Conservation (phyloP, 202 grass and related monocot genomes). For the Panicum virgatum region DNA sequence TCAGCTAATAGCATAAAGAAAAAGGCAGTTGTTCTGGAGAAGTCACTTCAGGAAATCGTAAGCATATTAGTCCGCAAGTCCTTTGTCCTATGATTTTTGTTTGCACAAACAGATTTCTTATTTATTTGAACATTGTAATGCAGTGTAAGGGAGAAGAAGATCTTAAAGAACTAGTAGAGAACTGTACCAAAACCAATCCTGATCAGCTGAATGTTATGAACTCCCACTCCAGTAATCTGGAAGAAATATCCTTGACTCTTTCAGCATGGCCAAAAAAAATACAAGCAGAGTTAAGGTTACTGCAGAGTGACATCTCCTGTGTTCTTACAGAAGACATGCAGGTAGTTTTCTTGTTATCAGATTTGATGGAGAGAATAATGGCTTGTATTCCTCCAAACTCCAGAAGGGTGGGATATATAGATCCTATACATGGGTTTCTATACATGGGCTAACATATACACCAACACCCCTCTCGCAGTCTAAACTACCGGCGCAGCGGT, state of each 20-base stretch:
- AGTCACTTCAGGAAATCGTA: slow-evolving; percentile 77
- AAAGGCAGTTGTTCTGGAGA: slow-evolving; percentile 63
- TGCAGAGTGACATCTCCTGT: slow-evolving; percentile 56
- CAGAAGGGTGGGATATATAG: no score
- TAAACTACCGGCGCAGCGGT: no score
- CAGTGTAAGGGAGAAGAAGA: slow-evolving; percentile 81
- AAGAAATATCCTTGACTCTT: slow-evolving; percentile 61
- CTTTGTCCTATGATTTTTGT: not conserved
- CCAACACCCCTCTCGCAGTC: no score
- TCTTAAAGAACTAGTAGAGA: slow-evolving; percentile 55
- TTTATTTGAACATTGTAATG: not conserved
- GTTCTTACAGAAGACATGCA: slow-evolving; percentile 64
- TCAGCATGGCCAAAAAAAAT: slow-evolving; percentile 60
- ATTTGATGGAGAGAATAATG: no score
- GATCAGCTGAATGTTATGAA: slow-evolving; percentile 57
- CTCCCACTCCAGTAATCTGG: slow-evolving; percentile 55
- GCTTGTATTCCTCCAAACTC: no score
- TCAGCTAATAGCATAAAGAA: slow-evolving; percentile 65
- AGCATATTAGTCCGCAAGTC: slow-evolving; percentile 28
- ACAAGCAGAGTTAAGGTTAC: slow-evolving; percentile 49
- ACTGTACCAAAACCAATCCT: slow-evolving; percentile 39
- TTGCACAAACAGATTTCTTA: slow-evolving; percentile 12
- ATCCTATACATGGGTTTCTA: no score
- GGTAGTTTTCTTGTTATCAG: slow-evolving; percentile 30
- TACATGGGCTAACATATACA: no score